phyloP scores from a whole-genome alignment of 176 grass and related monocot species.

The Zoysia pacifica region DNA sequence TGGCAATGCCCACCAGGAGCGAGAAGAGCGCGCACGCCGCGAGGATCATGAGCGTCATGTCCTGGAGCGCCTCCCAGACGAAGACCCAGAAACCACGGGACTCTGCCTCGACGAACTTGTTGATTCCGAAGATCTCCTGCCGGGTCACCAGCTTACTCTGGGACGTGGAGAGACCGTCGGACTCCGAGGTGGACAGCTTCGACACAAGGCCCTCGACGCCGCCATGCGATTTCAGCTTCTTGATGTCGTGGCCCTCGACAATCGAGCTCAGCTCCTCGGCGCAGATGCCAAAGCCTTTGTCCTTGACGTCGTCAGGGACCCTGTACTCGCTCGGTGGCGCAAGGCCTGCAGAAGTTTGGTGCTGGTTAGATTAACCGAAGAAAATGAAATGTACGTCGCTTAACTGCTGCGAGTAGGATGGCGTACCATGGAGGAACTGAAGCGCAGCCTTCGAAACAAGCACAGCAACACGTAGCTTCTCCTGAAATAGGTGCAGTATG shows the following conservation, averaged over 20 bases:
- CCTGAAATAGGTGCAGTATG: slow-evolving; percentile 41
- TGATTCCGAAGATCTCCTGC: slow-evolving; percentile 78
- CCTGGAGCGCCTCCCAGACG: slow-evolving; percentile 89
- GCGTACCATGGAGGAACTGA: slow-evolving; percentile 75
- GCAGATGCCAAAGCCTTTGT: slow-evolving; percentile 73
- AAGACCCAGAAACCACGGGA: slow-evolving; percentile 84
- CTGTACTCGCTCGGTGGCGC: slow-evolving; percentile 57
- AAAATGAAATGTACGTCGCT: no score
- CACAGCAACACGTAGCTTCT: slow-evolving; percentile 81
- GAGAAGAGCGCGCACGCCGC: slow-evolving; percentile 77
- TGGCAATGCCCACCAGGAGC: slow-evolving; percentile 71
- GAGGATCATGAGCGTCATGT: slow-evolving; percentile 87
- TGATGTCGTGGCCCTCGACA: slow-evolving; percentile 81
- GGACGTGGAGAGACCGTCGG: slow-evolving; percentile 48
- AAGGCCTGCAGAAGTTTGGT: slow-evolving; percentile 30
- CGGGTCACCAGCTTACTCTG: slow-evolving; percentile 58
- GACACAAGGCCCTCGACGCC: slow-evolving; percentile 59
- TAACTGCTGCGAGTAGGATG: no score
- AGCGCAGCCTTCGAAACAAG: slow-evolving; percentile 85
- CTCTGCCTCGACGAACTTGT: slow-evolving; percentile 81
- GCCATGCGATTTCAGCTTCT: slow-evolving; percentile 67
- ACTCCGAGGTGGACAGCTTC: slow-evolving; percentile 62
- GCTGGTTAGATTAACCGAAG: no score
- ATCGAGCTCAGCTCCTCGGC: slow-evolving; percentile 76
- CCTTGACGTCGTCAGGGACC: slow-evolving; percentile 67